Base-by-base conservation (phyloP, 352 stramenopile genomes). In the Globisporangium viniferum region DNA sequence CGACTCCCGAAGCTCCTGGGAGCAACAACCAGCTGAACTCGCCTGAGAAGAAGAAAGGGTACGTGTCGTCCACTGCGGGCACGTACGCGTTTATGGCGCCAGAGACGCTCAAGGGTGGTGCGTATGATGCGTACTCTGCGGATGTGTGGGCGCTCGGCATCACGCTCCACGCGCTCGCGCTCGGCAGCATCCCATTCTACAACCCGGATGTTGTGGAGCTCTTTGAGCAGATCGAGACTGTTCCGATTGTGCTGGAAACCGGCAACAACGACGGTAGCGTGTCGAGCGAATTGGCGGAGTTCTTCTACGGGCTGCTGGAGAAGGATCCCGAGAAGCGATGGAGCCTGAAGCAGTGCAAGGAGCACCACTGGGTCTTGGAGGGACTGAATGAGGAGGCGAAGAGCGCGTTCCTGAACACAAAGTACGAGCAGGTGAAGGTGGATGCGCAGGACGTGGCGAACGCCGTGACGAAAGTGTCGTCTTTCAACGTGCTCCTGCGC, bases 101-200 rank as follows among this genome's bases (percentile, higher is more conserved):
- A 0, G 88, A 95, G 70, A 93, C 88, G 49, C 79, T 93, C 46
- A 91, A 89, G 69, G 82, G 87, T 57, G 83, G 88, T 31, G 80
- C 79, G 59, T 96, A 91, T 74, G 88, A 79, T 44, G 90, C 89
- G 9, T 95, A 90, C 72, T 75, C 84, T 14, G 91, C 89, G 15
- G 91, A 97, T 55, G 78, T 97, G 18, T 97, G 91, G 91, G 88
- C 91, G 15, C 75, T 96, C 2, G 91, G 89, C 41, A 81, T 96
- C 66, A 96, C 87, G 35, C 63, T 97, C 33, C 88, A 97, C 67
- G 88, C 88, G 24, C 70, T 96, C 51, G 77, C 80, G 3, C 91
- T 95, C 68, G 89, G 89, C 36, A 78, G 67, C 49, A 90, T 97
- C 53, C 91, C 91, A 49, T 97, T 94, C 72, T 93, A 90, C 73